Percentiles rank a stretch among this genome's conserved stretches.
Evolutionary conservation across 495 filamentous ascomycete genomes (phyloP).

Genomic region (Aspergillus haitiensis): DNA sequence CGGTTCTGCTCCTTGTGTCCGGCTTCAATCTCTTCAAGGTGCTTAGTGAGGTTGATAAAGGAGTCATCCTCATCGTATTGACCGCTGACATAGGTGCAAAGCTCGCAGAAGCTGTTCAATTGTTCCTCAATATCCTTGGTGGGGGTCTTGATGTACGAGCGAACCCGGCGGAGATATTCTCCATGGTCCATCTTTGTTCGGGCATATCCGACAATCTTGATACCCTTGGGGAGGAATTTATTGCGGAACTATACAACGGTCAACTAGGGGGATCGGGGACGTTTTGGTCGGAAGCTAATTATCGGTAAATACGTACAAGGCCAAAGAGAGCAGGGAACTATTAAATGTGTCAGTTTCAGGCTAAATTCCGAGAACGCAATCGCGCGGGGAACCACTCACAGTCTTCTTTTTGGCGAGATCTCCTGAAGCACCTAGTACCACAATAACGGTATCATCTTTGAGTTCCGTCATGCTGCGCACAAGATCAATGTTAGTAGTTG

Average conservation of each 20-base stretch:
- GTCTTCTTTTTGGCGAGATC: conserved; percentile 99
- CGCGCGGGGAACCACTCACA: conserved; percentile 52
- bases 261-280: conserved; percentile 18
- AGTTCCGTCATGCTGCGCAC: conserved; percentile 75
- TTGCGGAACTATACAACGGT: conserved; percentile 76
- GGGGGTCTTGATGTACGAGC: conserved; percentile 97
- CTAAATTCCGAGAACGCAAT: neutral
- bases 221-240: conserved; percentile 96
- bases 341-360: conserved; percentile 29
- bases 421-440: conserved; percentile 95
- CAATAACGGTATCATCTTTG: conserved; percentile 96
- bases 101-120: conserved; percentile 79
- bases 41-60: conserved; percentile 83
- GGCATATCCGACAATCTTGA: conserved; percentile 98
- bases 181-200: conserved; percentile 98
- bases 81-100: conserved; percentile 91
- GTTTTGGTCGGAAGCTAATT: neutral
- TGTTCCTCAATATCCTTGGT: conserved; percentile 97
- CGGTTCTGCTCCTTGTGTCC: conserved; percentile 81
- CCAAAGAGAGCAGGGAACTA: conserved; percentile 99
- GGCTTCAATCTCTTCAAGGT: conserved; percentile 85
- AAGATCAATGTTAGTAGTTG: conserved; percentile 33
- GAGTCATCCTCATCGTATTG: conserved; percentile 98
- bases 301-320: conserved; percentile 65
- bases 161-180: conserved; percentile 90